Evolutionary conservation across 2,329 filamentous ascomycete species (phyloP), one percentile per base, ranked within the genome.

Genomic region (Ascosphaera aggregata): DNA sequence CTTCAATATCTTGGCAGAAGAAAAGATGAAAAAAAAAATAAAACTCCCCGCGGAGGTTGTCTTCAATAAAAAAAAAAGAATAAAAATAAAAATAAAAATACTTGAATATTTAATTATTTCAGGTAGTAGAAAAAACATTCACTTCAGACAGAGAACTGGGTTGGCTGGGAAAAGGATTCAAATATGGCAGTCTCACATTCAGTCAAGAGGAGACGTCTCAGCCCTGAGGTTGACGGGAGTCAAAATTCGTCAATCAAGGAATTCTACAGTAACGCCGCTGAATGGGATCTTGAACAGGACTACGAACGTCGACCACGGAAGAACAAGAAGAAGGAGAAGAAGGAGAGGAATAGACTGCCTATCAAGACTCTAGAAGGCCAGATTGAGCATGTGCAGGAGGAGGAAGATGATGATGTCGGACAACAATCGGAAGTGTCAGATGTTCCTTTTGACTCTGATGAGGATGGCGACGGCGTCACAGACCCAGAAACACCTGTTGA

Each of bases 271-370:
- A 76, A 71, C 50, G 81, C 79, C 4, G 67, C 80, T 42, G 76
- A 73, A 57, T 95, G 86, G 84, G 74, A 93, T 51, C 67, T 93
- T 37, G 89, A 93, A 61, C 79, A 92, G 53, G 77, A 81, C 55
- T 95, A 94, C 63, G 84, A 92, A 57, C 70, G 70, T 43, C 73
- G 73, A 47, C 74, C 79, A 36, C 69, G 80, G 48, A 89, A 89
- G 55, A 60, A 67, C 27, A 76, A 72, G 51, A 81, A 78, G 56
- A 80, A 82, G 54, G 67, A 69, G 41, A 70, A 73, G 48, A 31
- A 35, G 34, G 79, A 85, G 52, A 76, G 63, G 52, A 81, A 71
- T 30, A 71, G 76, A 48, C 64, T 98, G 27, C 85, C 85, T 0
- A 82, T 94, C 45, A 91, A 89, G 59, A 91, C 81, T 0, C 67